Conservation (phyloP, 257 asterid genomes). For the Coffea canephora region DNA sequence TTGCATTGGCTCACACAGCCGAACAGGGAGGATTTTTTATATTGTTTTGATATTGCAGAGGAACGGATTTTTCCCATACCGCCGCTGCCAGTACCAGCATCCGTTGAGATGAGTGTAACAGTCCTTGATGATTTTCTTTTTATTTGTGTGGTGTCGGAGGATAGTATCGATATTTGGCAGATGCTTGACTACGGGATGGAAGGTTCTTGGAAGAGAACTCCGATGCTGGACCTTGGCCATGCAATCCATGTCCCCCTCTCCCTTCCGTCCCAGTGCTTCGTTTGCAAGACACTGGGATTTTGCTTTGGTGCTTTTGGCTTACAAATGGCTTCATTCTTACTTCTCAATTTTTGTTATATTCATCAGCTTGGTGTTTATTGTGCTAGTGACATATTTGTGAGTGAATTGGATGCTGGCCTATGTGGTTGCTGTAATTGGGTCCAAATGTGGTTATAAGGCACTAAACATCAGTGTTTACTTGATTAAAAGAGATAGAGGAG, state of each 20-base stretch:
- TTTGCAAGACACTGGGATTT: not conserved
- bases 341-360: slow-evolving; percentile 2
- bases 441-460: slow-evolving; percentile 48
- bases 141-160: too few relatives aligned
- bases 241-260: slow-evolving; percentile 34
- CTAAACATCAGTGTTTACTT: slow-evolving; percentile 45
- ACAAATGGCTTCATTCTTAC: not conserved
- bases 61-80: too few relatives aligned
- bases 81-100: too few relatives aligned
- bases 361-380: not conserved
- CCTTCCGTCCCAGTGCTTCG: slow-evolving; percentile 5
- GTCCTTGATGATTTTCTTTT: too few relatives aligned
- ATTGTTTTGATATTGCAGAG: too few relatives aligned
- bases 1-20: too few relatives aligned
- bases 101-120: too few relatives aligned
- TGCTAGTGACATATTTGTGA: slow-evolving; percentile 18
- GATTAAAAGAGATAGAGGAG: slow-evolving; percentile 44
- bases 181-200: too few relatives aligned
- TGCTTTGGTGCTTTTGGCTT: not conserved
- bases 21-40: too few relatives aligned
- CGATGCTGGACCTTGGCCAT: too few relatives aligned
- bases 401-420: slow-evolving; percentile 40
- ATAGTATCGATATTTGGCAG: too few relatives aligned
- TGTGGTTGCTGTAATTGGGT: slow-evolving; percentile 52
- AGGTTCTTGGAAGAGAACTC: too few relatives aligned